These are phyloP conservation scores for Zygoascus biomembranicola DNA, from an alignment of 805 yeast species.

Conservation along the genomic window DNA sequence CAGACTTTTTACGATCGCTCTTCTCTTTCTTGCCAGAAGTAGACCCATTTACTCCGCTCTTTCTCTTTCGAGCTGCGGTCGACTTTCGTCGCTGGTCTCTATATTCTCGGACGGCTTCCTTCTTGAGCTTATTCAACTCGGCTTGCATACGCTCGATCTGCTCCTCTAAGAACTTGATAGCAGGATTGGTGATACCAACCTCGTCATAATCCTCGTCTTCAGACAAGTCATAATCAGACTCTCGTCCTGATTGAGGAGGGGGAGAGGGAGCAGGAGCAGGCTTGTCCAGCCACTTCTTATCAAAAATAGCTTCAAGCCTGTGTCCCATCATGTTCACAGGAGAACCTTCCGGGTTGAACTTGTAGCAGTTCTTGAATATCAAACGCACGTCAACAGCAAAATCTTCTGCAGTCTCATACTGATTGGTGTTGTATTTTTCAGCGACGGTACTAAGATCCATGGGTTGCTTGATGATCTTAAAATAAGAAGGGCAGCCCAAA, in stretches of 20 bases:
- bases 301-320: constrained; percentile 75
- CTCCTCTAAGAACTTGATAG: constrained; percentile 80
- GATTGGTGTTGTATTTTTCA: constrained; percentile 72
- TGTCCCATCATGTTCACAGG: constrained; percentile 96
- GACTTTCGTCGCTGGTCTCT: constrained; percentile 45
- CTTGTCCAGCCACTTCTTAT: constrained; percentile 79
- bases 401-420: constrained; percentile 81
- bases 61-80: constrained; percentile 34
- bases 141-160: constrained; percentile 79
- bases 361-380: constrained; percentile 82
- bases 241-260: constrained; percentile 35
- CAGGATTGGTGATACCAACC: constrained; percentile 69
- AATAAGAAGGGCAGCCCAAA: constrained; percentile 82
- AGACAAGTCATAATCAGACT: constrained; percentile 33
- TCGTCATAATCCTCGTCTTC: constrained; percentile 31
- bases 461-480: constrained; percentile 79
- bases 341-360: constrained; percentile 93
- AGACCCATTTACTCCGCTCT: constrained; percentile 9
- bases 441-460: constrained; percentile 90
- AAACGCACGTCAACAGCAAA: constrained; percentile 76
- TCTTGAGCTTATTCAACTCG: constrained; percentile 75
- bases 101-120: constrained; percentile 29
- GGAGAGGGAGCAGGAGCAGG: constrained; percentile 64
- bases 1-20: constrained; percentile 14
- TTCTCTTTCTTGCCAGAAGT: constrained; percentile 3